Conservation (phyloP, 805 yeast species). For the Candida quercuum region DNA sequence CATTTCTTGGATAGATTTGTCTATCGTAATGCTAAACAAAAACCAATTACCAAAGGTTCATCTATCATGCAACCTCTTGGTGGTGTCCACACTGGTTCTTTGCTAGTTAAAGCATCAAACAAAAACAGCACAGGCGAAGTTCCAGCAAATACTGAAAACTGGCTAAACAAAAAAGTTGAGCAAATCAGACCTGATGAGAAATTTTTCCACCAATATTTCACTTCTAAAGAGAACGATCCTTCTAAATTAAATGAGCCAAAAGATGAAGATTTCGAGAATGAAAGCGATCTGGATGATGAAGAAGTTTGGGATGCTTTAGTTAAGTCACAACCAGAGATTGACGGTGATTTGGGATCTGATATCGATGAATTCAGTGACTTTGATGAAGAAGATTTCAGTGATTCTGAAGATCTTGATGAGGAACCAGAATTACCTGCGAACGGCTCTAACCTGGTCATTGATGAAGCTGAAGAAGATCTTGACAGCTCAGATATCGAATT, state of each 20-base stretch:
- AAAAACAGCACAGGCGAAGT: constrained; percentile 31
- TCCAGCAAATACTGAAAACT: constrained; percentile 82
- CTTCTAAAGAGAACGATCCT: constrained; percentile 43
- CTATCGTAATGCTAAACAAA: constrained; percentile 85
- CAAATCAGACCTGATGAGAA: constrained; percentile 81
- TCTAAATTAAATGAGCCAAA: constrained; percentile 26
- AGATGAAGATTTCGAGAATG: constrained; percentile 33
- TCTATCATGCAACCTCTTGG: constrained; percentile 98
- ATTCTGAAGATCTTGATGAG: constrained; percentile 45
- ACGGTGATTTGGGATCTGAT: constrained; percentile 38
- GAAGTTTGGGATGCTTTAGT: constrained; percentile 81
- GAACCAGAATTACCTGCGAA: constrained; percentile 39
- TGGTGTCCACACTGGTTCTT: constrained; percentile 69
- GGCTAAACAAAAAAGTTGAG: constrained; percentile 61
- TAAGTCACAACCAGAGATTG: constrained; percentile 68
- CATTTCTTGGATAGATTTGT: constrained; percentile 96
- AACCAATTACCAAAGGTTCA: constrained; percentile 68
- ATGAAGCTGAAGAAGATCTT: constrained; percentile 21
- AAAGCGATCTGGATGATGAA: constrained; percentile 54
- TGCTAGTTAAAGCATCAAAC: constrained; percentile 63
- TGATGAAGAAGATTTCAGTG: constrained; percentile 59
- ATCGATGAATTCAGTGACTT: constrained; percentile 37
- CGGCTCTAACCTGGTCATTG: constrained; percentile 29
- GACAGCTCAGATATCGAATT: constrained; percentile 34
- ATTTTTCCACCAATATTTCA: constrained; percentile 84